Conservation (phyloP, 2,329 filamentous ascomycete species). For the Fusarium heterosporum region DNA sequence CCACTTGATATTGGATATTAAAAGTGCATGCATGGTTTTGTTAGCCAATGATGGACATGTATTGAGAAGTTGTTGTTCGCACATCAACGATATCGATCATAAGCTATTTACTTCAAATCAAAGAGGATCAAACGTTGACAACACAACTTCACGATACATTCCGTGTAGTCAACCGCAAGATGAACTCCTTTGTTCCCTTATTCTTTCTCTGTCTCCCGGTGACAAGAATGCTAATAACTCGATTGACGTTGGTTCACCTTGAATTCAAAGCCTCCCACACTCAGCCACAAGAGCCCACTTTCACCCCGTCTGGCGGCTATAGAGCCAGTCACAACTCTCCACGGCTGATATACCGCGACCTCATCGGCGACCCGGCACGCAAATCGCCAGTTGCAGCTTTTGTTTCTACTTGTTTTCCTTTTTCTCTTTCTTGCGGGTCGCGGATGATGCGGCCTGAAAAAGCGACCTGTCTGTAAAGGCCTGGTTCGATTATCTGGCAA, state of each 20-base stretch:
- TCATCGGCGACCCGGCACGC: conserved; percentile 17
- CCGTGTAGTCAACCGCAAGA: neutral
- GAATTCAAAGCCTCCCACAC: conserved; percentile 37
- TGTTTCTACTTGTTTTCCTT: neutral
- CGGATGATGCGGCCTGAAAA: conserved; percentile 25
- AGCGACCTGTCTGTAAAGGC: conserved; percentile 12
- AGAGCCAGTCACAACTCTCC: conserved; percentile 40
- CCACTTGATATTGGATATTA: conserved; percentile 20
- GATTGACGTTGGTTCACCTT: conserved; percentile 30
- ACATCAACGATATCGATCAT: neutral
- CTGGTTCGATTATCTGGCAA: conserved; percentile 21
- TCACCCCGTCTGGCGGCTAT: conserved; percentile 32
- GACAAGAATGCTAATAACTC: neutral
- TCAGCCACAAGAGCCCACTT: conserved; percentile 41
- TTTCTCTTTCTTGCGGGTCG: conserved; percentile 20
- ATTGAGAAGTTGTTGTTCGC: neutral
- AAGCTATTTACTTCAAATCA: neutral
- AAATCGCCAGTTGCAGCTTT: neutral
- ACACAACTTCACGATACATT: neutral
- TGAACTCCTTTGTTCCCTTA: neutral
- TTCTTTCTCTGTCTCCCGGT: neutral
- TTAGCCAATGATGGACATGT: neutral
- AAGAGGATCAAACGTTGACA: neutral
- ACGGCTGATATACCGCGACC: conserved; percentile 31
- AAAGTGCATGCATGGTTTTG: conserved; percentile 7